Percentiles rank a stretch among this genome's conserved stretches.
Conservation (phyloP, 1,284 basidiomycete species). For the Puccinia polysora region DNA sequence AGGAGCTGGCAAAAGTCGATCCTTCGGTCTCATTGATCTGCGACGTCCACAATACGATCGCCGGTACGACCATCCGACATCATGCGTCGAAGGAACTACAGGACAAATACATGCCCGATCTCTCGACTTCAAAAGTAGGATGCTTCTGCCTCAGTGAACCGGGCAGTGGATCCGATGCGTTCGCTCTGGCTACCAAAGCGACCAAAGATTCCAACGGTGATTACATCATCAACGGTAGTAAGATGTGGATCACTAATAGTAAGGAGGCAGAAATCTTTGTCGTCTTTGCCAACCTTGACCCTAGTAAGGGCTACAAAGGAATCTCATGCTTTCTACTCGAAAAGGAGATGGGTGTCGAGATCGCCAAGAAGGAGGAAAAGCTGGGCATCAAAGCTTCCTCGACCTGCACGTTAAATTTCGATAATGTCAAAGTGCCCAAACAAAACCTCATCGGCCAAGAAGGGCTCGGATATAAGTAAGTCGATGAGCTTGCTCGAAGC, state of each 20-base stretch:
- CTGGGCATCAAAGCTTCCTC: slow-evolving; percentile 95
- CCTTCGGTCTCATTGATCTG: slow-evolving; percentile 93
- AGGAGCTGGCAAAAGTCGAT: slow-evolving; percentile 93
- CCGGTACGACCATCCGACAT: slow-evolving; percentile 73
- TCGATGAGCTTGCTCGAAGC: slow-evolving; percentile 11
- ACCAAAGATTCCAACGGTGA: slow-evolving; percentile 72
- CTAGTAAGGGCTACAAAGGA: slow-evolving; percentile 94
- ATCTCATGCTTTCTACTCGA: slow-evolving; percentile 96
- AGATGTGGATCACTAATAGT: slow-evolving; percentile 99
- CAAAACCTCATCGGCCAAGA: slow-evolving; percentile 90
- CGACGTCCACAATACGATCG: slow-evolving; percentile 96
- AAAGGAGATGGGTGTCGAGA: slow-evolving; percentile 92
- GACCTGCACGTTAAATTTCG: slow-evolving; percentile 92
- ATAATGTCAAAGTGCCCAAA: slow-evolving; percentile 84
- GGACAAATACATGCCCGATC: slow-evolving; percentile 79
- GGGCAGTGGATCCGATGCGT: slow-evolving; percentile 90
- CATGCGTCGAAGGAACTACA: slow-evolving; percentile 80
- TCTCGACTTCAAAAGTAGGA: slow-evolving; percentile 80
- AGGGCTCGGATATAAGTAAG: slow-evolving; percentile 88
- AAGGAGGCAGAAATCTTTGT: slow-evolving; percentile 83
- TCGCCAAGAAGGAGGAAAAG: slow-evolving; percentile 99
- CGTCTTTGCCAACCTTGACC: slow-evolving; percentile 93
- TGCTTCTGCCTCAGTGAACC: slow-evolving; percentile 95
- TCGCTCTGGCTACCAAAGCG: slow-evolving; percentile 88
- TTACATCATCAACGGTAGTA: slow-evolving; percentile 86